These are phyloP conservation scores for Viridothelium virens DNA, from an alignment of 495 filamentous ascomycete genomes.

Conservation along the genomic window DNA sequence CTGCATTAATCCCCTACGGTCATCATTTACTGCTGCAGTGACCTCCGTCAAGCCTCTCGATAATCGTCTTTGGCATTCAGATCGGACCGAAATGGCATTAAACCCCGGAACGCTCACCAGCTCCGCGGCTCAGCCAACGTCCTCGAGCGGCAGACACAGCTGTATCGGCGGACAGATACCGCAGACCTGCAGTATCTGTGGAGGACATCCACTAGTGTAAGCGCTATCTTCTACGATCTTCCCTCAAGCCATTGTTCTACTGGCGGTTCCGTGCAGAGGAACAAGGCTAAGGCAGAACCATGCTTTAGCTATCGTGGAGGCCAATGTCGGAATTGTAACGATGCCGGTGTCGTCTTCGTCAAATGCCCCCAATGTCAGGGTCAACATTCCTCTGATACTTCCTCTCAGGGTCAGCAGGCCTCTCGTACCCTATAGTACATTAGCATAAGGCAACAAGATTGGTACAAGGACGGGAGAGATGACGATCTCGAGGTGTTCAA, in stretches of 20 bases:
- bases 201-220: conserved; percentile 3
- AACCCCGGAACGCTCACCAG: background rate
- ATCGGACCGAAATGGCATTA: background rate
- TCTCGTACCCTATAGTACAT: background rate
- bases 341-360: conserved; percentile 4
- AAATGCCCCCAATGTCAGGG: background rate
- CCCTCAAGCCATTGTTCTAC: background rate
- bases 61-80: background rate
- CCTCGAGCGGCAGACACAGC: background rate
- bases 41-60: background rate
- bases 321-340: background rate
- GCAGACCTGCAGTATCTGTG: conserved; percentile 3
- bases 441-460: background rate
- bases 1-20: background rate
- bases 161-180: background rate
- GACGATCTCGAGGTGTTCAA: background rate
- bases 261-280: background rate
- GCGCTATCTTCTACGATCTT: background rate
- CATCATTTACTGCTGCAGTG: too few species aligned
- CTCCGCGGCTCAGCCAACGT: background rate
- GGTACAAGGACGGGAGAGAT: background rate
- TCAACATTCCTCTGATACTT: background rate
- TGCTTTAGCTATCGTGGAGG: background rate
- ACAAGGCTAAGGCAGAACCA: background rate
- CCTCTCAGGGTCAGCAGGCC: background rate